Percentiles rank a stretch among this genome's conserved stretches.
Conservation (phyloP, 768 basidiomycete genomes). For the Lentinula lateritia region DNA sequence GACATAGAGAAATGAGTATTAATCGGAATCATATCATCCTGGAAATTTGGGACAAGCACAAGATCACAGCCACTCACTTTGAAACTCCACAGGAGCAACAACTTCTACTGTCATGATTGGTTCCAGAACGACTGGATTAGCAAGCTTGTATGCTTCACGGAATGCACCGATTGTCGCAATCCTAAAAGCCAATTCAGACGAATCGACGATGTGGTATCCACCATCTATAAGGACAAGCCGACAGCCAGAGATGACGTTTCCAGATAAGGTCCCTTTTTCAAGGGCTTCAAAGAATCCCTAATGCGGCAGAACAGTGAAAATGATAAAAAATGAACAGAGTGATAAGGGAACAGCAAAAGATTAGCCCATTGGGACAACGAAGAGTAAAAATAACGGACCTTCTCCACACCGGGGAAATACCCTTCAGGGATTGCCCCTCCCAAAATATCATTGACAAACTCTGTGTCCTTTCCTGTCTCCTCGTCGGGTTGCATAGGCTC, state of each 20-base stretch:
- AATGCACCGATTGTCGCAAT: constrained; percentile 89
- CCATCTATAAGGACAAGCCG: constrained; percentile 90
- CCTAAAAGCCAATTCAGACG: constrained; percentile 93
- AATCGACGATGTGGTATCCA: constrained; percentile 90
- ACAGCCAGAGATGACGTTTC: constrained; percentile 81
- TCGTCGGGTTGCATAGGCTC: constrained; percentile 75
- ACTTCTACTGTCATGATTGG: constrained; percentile 99
- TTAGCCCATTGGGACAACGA: not conserved
- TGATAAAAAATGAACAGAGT: too few relatives aligned
- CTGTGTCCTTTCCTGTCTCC: constrained; percentile 58
- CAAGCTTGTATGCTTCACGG: constrained; percentile 78
- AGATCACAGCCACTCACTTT: constrained; percentile 43
- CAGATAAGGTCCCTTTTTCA: constrained; percentile 85
- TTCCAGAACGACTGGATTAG: constrained; percentile 81
- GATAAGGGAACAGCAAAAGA: not conserved
- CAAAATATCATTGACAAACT: constrained; percentile 85
- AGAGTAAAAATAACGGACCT: constrained; percentile 39
- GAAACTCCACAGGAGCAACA: constrained; percentile 93
- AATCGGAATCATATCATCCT: not conserved
- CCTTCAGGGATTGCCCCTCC: constrained; percentile 88
- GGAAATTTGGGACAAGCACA: not conserved
- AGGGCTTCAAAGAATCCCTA: constrained; percentile 94
- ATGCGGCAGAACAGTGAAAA: not conserved
- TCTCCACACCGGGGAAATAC: constrained; percentile 93
- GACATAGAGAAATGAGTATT: not conserved